Evolutionary conservation across 768 basidiomycete genomes (phyloP), one percentile per base, ranked within the genome.

Genomic region (Exidia glandulosa): DNA sequence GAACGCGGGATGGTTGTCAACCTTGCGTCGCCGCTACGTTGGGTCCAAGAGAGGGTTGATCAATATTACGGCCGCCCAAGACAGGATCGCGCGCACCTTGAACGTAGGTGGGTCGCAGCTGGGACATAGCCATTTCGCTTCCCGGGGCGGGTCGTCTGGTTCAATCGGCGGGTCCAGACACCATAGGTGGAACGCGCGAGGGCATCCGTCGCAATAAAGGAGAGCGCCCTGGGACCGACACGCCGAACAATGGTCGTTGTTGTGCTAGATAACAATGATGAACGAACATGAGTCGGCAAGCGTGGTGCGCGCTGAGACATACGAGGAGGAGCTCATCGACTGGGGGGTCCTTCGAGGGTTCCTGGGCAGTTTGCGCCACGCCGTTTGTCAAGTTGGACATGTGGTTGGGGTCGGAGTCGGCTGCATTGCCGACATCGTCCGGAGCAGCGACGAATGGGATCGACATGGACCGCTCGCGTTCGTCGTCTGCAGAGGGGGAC

Each of bases 161-260:
- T 94, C 90, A 77, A 97, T 82, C 25, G 96, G 96, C 58, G 96
- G 96, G 71, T 99, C 89, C 64, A 99, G 80, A 72, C 96, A 99
- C 82, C 88, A 86, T 62, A 98, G 84, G 74, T 99, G 96, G 72
- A 96, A 99, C 6, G 94, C 92, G 63, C 88, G 77, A 34, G 95
- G 91, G 70, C 96, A 99, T 23, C 94, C 94, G 71, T 98, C 96
- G 72, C 96, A 99, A 71, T 96, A 98, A 23, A 99, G 83, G 62
- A 98, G 79, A 48, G 88, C 82, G 55, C 95, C 95, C 64, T 78
- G 12, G 29, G 86, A 90, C 66, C 86, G 84, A 70, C 89, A 92
- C 19, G 89, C 81, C 63, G 88, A 90, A 68, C 89, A 92, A 67
- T 91, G 87, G 69, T 92, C 89, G 69, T 91, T 84, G 71, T 91